phyloP scores from a whole-genome alignment of 2,329 filamentous ascomycete species.

The Paecilomyces sp. region DNA sequence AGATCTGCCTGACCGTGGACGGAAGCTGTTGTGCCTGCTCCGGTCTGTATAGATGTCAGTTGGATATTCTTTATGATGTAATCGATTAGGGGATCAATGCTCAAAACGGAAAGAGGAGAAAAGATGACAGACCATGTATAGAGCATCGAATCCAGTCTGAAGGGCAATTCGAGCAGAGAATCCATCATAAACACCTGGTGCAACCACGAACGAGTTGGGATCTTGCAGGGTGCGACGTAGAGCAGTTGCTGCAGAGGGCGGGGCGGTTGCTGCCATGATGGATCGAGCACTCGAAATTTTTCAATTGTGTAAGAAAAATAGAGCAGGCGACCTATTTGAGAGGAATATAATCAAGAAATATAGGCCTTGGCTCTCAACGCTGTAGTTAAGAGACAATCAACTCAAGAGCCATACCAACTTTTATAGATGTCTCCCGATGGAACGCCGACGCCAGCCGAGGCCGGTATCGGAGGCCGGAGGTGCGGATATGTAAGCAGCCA shows the following conservation, averaged over 20 bases:
- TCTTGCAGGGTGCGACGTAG: background rate
- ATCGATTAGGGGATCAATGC: no score
- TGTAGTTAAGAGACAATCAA: background rate
- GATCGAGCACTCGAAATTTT: background rate
- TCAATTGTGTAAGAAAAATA: background rate
- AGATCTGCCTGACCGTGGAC: slow-evolving; percentile 44
- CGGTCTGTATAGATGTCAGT: slow-evolving; percentile 31
- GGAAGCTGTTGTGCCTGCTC: slow-evolving; percentile 44
- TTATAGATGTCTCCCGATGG: background rate
- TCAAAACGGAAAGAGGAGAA: background rate
- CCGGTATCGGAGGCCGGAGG: background rate
- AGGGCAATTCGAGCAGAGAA: slow-evolving; percentile 44
- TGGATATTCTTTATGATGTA: background rate
- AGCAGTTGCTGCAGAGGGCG: background rate
- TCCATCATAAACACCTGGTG: slow-evolving; percentile 47
- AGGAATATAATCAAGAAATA: background rate
- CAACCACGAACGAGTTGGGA: slow-evolving; percentile 29
- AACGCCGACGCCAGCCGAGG: background rate
- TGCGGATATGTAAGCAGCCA: background rate
- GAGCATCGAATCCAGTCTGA: slow-evolving; percentile 40
- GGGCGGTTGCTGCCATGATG: background rate
- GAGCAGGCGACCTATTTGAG: background rate
- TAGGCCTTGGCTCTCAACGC: background rate
- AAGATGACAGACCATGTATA: slow-evolving; percentile 44
- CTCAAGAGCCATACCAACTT: background rate